Evolutionary conservation across 805 yeast genomes (phyloP).

Genomic region (Saturnispora sanitii): DNA sequence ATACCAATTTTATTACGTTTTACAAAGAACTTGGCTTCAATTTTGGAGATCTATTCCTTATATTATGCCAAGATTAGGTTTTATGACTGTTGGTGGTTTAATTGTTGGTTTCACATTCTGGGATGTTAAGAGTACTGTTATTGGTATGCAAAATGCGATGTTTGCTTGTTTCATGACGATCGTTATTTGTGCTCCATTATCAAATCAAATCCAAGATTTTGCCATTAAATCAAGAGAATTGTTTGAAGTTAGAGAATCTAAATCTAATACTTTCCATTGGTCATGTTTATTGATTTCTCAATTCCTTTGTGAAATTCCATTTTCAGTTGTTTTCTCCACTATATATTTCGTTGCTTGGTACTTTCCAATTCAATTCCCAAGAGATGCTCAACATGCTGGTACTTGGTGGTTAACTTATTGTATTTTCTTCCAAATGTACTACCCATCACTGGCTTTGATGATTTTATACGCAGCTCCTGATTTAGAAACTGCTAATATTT

Average conservation of each 20-base stretch:
- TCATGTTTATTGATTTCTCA: constrained; percentile 45
- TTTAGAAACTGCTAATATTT: constrained; percentile 55
- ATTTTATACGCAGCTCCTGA: constrained; percentile 51
- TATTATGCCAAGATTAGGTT: constrained; percentile 38
- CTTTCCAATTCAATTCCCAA: constrained; percentile 28
- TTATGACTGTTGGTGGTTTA: constrained; percentile 33
- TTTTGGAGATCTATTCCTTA: constrained; percentile 42
- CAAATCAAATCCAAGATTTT: constrained; percentile 55
- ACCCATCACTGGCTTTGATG: constrained; percentile 43
- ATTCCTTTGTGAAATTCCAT: constrained; percentile 52
- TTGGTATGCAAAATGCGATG: constrained; percentile 52
- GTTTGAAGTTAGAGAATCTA: constrained; percentile 61
- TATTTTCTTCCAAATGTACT: constrained; percentile 36
- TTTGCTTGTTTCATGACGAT: constrained; percentile 45
- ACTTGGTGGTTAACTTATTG: constrained; percentile 31
- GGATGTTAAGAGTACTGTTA: constrained; percentile 40
- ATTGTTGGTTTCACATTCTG: constrained; percentile 63
- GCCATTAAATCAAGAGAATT: constrained; percentile 54
- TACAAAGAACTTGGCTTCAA: constrained; percentile 31
- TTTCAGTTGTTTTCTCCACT: constrained; percentile 39
- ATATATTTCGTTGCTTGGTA: constrained; percentile 35
- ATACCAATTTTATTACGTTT: constrained; percentile 29
- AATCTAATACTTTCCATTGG: constrained; percentile 72
- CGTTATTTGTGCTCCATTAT: constrained; percentile 46
- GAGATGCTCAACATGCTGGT: constrained; percentile 35